These are phyloP conservation scores for Piper longum DNA, from an alignment of 164 flowering plant species.

Conservation along the genomic window DNA sequence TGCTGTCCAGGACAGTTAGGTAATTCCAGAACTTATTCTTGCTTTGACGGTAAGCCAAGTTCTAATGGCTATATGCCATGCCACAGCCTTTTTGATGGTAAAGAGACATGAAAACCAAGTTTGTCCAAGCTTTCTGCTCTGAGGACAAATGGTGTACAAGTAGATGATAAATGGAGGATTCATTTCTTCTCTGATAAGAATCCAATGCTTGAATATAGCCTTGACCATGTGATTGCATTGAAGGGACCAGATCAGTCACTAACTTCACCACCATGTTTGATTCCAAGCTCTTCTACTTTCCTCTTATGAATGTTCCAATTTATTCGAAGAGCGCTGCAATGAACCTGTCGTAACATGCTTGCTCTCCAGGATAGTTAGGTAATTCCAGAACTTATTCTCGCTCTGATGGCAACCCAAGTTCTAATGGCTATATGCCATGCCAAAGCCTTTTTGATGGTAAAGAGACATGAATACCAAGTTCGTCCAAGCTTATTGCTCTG, in stretches of 20 bases:
- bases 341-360: background rate
- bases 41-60: conserved; percentile 2
- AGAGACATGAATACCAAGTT: background rate
- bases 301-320: background rate
- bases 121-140: background rate
- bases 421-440: background rate
- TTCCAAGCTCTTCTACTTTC: background rate
- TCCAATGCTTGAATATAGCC: background rate
- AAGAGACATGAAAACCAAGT: background rate
- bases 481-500: background rate
- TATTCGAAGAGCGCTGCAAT: background rate
- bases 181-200: background rate
- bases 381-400: background rate
- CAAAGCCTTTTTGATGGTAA: background rate
- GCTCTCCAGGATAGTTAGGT: background rate
- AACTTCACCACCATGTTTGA: background rate
- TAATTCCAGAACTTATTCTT: background rate
- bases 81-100: background rate
- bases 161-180: background rate
- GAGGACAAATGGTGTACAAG: background rate
- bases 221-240: background rate
- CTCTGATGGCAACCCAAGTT: conserved; percentile 2
- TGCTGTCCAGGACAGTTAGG: background rate
- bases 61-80: background rate
- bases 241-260: background rate